These are phyloP conservation scores for Rehmannia glutinosa DNA, from an alignment of 257 asterid species.

Conservation along the genomic window DNA sequence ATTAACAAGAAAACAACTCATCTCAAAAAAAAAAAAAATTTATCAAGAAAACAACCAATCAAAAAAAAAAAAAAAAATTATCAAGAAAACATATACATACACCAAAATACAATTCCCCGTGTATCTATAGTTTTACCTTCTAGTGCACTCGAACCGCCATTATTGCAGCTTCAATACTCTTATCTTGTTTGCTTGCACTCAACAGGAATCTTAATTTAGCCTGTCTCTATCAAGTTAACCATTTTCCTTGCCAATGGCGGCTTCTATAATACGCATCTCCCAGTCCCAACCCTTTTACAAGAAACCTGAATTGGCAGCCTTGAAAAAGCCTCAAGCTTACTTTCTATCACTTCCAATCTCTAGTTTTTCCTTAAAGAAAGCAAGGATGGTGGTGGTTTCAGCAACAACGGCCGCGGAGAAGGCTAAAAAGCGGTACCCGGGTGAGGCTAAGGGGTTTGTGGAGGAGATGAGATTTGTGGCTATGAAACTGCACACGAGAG, in stretches of 20 bases:
- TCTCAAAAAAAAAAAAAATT: no score
- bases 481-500: conserved; percentile 81
- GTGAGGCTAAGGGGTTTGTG: conserved; percentile 59
- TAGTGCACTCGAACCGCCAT: conserved; percentile 16
- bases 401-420: conserved; percentile 54
- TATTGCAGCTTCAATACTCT: conserved; percentile 18
- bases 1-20: no score
- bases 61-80: no score
- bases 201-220: conserved; percentile 18
- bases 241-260: conserved; percentile 35
- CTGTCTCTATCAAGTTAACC: conserved; percentile 31
- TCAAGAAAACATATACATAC: not conserved
- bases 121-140: conserved; percentile 6
- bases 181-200: conserved; percentile 25
- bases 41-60: no score
- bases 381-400: conserved; percentile 44
- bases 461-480: conserved; percentile 99
- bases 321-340: conserved; percentile 24
- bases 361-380: conserved; percentile 26
- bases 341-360: conserved; percentile 37
- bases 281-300: conserved; percentile 42
- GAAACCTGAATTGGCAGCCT: conserved; percentile 33
- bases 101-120: no score
- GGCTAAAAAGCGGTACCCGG: conserved; percentile 22
- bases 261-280: conserved; percentile 60